Base-by-base conservation (phyloP, 2,329 filamentous ascomycete species). In the Neobulgaria alba region DNA sequence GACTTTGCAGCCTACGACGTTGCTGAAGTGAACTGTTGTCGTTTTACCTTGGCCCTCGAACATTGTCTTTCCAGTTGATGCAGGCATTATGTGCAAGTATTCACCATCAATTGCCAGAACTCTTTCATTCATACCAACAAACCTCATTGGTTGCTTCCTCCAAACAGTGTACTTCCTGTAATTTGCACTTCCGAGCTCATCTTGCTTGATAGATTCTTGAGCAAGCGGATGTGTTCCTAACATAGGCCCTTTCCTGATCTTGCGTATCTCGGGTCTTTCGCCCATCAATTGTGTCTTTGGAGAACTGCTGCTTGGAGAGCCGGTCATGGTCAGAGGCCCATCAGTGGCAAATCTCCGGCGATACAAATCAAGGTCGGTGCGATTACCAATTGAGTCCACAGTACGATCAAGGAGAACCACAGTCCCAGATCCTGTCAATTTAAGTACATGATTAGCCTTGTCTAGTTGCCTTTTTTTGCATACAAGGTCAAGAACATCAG, bases 71-170 rank as follows among this genome's bases (percentile, higher is more conserved):
- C 79, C 79, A 8, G 73, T 73, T 2, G 74, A 75, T 2, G 75
- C 71, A 18, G 85, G 84, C 73, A 87, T 82, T 53, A 93, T 87
- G 61, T 90, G 85, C 47, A 93, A 77, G 60, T 89, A 92, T 59
- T 93, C 86, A 45, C 84, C 84, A 53, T 90, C 85, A 50, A 93
- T 85, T 34, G 83, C 79, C 31, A 92, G 67, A 8, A 86, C 75
- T 43, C 84, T 77, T 53, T 88, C 82, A 45, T 85, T 84, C 55
- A 82, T 75, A 3, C 77, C 79, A 31, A 85, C 79, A 53, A 92
- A 82, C 17, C 83, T 79, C 73, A 92, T 86, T 7, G 83, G 80
- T 61, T 89, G 84, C 62, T 88, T 86, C 48, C 85, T 78, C 67
- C 82, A 84, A 12, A 93, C 85, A 10, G 77, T 79, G 62, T 87